phyloP scores from a whole-genome alignment of 768 basidiomycete species.

The Suillus subaureus region DNA sequence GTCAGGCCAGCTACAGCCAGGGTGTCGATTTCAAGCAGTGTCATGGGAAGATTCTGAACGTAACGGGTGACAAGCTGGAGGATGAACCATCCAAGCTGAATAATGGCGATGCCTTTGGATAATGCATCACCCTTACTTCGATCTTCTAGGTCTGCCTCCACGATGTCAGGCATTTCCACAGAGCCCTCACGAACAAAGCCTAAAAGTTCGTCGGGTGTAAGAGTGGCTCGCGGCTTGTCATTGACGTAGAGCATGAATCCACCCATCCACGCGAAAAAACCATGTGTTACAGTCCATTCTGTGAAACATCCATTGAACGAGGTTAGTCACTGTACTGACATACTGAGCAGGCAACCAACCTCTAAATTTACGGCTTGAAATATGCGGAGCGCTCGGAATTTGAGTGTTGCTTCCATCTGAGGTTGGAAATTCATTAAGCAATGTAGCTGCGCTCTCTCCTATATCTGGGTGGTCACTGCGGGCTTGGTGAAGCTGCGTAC shows the following conservation, averaged over 20 bases:
- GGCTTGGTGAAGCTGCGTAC: not conserved
- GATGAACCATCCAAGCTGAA: slow-evolving; percentile 40
- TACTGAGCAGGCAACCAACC: not conserved
- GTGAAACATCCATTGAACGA: not conserved
- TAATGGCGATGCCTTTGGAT: slow-evolving; percentile 35
- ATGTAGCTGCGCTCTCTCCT: not conserved
- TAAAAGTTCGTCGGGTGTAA: not conserved
- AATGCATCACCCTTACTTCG: slow-evolving; percentile 37
- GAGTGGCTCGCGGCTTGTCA: slow-evolving; percentile 6
- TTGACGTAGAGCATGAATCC: slow-evolving; percentile 20
- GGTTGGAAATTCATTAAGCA: not conserved
- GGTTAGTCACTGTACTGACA: not conserved
- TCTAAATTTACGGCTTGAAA: no score
- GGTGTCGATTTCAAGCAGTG: slow-evolving; percentile 41
- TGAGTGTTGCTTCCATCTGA: not conserved
- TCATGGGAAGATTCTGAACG: slow-evolving; percentile 29
- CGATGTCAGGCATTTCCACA: slow-evolving; percentile 8
- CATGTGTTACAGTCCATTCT: slow-evolving; percentile 15
- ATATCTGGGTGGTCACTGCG: not conserved
- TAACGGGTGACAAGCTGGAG: slow-evolving; percentile 31
- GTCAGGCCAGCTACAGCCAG: slow-evolving; percentile 36
- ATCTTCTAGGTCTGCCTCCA: slow-evolving; percentile 22
- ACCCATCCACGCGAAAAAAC: slow-evolving; percentile 22
- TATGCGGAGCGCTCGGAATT: not conserved
- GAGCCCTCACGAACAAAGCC: not conserved